phyloP scores from a whole-genome alignment of 495 filamentous ascomycete species.

The Penicillium taxi region DNA sequence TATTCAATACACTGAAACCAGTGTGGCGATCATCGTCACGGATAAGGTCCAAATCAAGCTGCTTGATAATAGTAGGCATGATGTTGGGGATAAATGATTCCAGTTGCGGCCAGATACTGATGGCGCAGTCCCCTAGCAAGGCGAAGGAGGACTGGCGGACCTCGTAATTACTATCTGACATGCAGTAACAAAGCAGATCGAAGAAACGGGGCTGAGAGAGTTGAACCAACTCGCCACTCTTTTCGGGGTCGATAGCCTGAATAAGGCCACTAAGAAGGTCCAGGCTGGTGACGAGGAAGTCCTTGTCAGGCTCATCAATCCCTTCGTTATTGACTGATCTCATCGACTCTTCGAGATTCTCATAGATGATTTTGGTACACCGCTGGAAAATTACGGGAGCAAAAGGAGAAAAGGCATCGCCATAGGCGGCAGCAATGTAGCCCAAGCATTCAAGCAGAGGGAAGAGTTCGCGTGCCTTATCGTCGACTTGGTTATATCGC shows the following conservation, averaged over 20 bases:
- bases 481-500: constrained; percentile 77
- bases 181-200: constrained; percentile 79
- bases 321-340: constrained; percentile 53
- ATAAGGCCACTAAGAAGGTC: constrained; percentile 92
- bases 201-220: constrained; percentile 77
- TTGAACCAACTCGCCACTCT: constrained; percentile 66
- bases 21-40: constrained; percentile 65
- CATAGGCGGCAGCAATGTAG: constrained; percentile 83
- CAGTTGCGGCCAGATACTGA: constrained; percentile 84
- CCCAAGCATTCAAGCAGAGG: constrained; percentile 91
- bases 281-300: constrained; percentile 93
- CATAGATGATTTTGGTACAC: constrained; percentile 83
- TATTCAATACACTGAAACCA: constrained; percentile 89
- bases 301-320: constrained; percentile 83
- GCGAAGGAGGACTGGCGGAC: constrained; percentile 96
- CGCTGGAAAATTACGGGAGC: constrained; percentile 75
- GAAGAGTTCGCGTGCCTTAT: constrained; percentile 90
- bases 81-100: constrained; percentile 63
- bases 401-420: constrained; percentile 73
- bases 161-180: constrained; percentile 87
- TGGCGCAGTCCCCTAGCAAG: constrained; percentile 90
- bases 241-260: constrained; percentile 72
- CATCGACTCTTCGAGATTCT: constrained; percentile 73
- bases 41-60: constrained; percentile 74
- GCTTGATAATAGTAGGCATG: constrained; percentile 71